A percentile compares a stretch with the other conserved stretches of the same genome.
phyloP scores from a whole-genome alignment of 352 stramenopile species.

The Phytophthora melonis region DNA sequence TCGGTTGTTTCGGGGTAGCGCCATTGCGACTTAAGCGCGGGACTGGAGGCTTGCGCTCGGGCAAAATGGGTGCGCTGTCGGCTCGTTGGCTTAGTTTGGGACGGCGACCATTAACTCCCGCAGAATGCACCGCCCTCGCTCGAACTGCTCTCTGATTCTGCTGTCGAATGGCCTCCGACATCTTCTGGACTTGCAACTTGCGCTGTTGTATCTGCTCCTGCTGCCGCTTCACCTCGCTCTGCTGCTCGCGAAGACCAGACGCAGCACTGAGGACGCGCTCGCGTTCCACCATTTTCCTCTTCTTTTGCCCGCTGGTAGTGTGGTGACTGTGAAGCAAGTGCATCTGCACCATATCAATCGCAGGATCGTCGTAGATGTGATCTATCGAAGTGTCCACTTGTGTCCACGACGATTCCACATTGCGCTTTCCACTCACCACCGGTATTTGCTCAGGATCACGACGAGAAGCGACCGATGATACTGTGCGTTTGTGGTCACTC shows the following conservation, averaged over 20 bases:
- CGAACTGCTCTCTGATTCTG: constrained; percentile 53
- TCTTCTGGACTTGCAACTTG: constrained; percentile 53
- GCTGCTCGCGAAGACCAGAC: constrained; percentile 49
- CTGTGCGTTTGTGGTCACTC: constrained; percentile 8
- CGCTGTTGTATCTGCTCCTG: constrained; percentile 44
- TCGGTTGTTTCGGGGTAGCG: constrained; percentile 8
- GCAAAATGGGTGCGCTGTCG: constrained; percentile 21
- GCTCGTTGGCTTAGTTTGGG: neutral
- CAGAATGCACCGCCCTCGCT: constrained; percentile 5
- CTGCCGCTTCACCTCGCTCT: constrained; percentile 32
- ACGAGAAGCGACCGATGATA: constrained; percentile 2
- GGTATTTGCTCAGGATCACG: neutral
- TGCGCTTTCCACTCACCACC: neutral
- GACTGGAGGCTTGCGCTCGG: constrained; percentile 62
- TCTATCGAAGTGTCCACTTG: constrained; percentile 63
- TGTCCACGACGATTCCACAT: constrained; percentile 39
- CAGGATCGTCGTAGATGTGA: constrained; percentile 65
- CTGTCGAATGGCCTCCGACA: constrained; percentile 64
- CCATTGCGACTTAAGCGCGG: constrained; percentile 52
- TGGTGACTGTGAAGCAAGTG: constrained; percentile 48
- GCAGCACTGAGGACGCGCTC: constrained; percentile 56
- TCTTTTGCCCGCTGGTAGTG: constrained; percentile 33
- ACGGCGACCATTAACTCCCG: neutral
- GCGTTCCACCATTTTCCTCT: constrained; percentile 53
- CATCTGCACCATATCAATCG: constrained; percentile 58